Percentiles rank a stretch among this genome's conserved stretches.
Evolutionary conservation across 106 monocot genomes (phyloP).

Genomic region (Dendrobium huoshanense): DNA sequence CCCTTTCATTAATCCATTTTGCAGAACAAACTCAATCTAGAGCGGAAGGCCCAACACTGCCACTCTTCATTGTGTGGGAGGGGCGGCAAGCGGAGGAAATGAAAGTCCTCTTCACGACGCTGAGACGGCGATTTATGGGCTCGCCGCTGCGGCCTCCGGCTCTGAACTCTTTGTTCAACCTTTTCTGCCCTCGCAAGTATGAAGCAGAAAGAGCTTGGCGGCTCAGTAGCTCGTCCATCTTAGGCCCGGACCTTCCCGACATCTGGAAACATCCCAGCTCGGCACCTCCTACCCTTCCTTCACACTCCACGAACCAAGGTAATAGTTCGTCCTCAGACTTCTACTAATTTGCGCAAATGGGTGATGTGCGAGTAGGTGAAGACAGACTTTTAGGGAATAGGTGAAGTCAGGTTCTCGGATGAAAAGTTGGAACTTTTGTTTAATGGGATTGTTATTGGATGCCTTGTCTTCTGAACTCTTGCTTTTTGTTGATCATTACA

Average conservation of each 20-base stretch:
- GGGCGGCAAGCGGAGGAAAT: not conserved
- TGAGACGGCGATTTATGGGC: not conserved
- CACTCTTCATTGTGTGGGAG: not conserved
- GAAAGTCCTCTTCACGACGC: constrained; percentile 1
- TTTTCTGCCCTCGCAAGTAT: constrained; percentile 1
- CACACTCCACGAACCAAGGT: constrained; percentile 5
- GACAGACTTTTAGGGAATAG: not conserved
- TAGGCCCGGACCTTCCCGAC: constrained; percentile 76
- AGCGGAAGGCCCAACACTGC: no score
- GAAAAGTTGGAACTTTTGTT: not conserved
- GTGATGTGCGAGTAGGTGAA: not conserved
- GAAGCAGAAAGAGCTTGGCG: constrained; percentile 9
- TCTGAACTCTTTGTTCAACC: not conserved
- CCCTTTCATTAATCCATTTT: no score
- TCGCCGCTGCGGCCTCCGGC: not conserved
- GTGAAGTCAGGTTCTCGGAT: not conserved
- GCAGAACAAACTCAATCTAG: no score
- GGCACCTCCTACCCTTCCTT: constrained; percentile 4
- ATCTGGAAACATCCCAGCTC: constrained; percentile 33
- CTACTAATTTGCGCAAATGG: not conserved
- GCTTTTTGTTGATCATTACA: no score
- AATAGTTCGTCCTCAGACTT: not conserved
- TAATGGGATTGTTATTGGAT: not conserved
- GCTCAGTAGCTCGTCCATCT: constrained; percentile 19
- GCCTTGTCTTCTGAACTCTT: no score